A percentile compares a stretch with the other conserved stretches of the same genome.
phyloP scores from a whole-genome alignment of 176 grass and related monocot genomes.

The Poa annua region DNA sequence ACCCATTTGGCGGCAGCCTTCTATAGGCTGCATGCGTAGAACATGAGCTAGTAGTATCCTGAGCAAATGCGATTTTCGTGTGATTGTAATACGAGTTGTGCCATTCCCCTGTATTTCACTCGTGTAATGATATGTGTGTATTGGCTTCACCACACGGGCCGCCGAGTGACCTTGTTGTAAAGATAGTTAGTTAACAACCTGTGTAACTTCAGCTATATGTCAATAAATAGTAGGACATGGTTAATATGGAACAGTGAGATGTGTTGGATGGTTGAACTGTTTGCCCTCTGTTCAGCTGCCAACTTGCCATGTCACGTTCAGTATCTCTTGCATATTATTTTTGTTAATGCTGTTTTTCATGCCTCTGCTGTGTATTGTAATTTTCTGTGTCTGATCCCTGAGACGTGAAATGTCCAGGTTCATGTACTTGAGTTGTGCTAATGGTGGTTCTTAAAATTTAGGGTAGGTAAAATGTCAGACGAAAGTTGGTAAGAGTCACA shows the following conservation, averaged over 20 bases:
- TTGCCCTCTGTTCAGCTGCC: not conserved
- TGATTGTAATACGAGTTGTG: slow-evolving; percentile 58
- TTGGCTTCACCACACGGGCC: slow-evolving; percentile 52
- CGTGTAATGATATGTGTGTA: slow-evolving; percentile 49
- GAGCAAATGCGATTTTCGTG: slow-evolving; percentile 64
- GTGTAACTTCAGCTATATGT: slow-evolving; percentile 46
- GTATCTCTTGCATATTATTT: not conserved
- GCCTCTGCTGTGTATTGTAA: not conserved
- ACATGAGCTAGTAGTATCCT: slow-evolving; percentile 37
- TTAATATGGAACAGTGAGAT: slow-evolving; percentile 11
- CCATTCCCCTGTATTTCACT: slow-evolving; percentile 48
- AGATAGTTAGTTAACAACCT: slow-evolving; percentile 48
- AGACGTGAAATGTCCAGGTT: not conserved
- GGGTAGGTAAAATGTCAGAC: slow-evolving; percentile 10
- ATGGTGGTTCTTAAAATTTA: not conserved
- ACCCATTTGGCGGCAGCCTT: slow-evolving; percentile 65
- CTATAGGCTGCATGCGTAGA: slow-evolving; percentile 53
- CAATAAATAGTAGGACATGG: slow-evolving; percentile 53
- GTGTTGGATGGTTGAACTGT: not conserved
- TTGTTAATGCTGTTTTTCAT: not conserved
- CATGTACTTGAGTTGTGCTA: not conserved
- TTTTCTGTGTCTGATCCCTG: not conserved
- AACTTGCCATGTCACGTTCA: not conserved
- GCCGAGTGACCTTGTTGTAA: slow-evolving; percentile 62
- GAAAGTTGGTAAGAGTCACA: not conserved